A percentile compares a stretch with the other conserved stretches of the same genome.
phyloP scores from a whole-genome alignment of 768 basidiomycete genomes.

The Ephemerocybe angulata region DNA sequence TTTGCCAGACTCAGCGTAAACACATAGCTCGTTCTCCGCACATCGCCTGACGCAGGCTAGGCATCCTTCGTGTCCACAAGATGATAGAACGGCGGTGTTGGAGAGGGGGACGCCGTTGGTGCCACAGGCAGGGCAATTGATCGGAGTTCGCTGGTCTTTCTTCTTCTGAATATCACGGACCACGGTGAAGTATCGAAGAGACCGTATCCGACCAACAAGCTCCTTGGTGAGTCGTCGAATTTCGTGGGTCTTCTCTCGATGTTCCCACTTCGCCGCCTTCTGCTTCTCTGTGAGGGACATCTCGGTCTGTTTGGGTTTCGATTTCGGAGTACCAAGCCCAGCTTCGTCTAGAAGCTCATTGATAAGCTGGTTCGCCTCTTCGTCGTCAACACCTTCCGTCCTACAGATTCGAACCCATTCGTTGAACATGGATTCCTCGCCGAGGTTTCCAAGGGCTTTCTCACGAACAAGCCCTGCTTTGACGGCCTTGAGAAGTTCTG shows the following conservation, averaged over 20 bases:
- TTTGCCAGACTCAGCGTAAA: conserved; percentile 61
- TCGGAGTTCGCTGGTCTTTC: conserved; percentile 50
- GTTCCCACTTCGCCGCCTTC: conserved; percentile 70
- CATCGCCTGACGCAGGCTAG: conserved; percentile 64
- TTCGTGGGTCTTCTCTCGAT: conserved; percentile 83
- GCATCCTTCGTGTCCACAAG: conserved; percentile 90
- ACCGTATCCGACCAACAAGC: conserved; percentile 84
- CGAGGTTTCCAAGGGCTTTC: conserved; percentile 57
- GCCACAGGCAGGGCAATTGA: conserved; percentile 63
- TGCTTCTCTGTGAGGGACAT: conserved; percentile 49
- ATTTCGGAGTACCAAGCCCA: conserved; percentile 42
- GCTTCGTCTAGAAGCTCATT: conserved; percentile 59
- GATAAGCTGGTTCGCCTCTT: conserved; percentile 66
- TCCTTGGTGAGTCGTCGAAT: conserved; percentile 84
- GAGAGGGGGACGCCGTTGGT: conserved; percentile 52
- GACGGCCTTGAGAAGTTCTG: conserved; percentile 65
- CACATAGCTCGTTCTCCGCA: conserved; percentile 79
- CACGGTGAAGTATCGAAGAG: conserved; percentile 87
- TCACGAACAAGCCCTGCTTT: conserved; percentile 65
- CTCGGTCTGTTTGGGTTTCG: conserved; percentile 53
- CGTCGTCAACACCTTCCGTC: conserved; percentile 72
- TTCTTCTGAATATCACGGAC: conserved; percentile 87
- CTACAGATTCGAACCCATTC: conserved; percentile 71
- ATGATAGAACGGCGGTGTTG: conserved; percentile 82
- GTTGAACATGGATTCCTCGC: conserved; percentile 73